Base-by-base conservation (phyloP, 1,139 yeast genomes). In the Blastobotrys capitulatus region DNA sequence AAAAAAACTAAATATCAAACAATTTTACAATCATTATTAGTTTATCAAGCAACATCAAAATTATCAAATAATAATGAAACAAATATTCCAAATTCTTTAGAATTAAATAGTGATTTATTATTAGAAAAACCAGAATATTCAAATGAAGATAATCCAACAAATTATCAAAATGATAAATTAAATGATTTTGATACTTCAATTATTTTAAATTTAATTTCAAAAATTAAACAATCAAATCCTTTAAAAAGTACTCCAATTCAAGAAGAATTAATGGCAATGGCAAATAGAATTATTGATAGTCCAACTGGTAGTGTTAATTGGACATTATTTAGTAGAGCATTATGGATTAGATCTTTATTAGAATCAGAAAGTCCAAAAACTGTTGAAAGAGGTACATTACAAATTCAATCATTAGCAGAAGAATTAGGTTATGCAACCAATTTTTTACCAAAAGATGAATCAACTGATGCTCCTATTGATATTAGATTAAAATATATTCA, bases 381-480 rank as follows among this genome's bases (percentile, higher is more conserved):
- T 0, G 83, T 90, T 20, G 98, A 94, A 68, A 78, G 98, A 66
- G 97, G 97, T 48, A 82, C 90, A 13, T 73, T 92, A 48, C 98
- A 94, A 68, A 83, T 94, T 83, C 94, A 92, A 47, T 83, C 95
- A 4, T 73, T 94, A 46, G 92, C 90, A 27, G 97, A 90, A 62
- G 97, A 90, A 64, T 73, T 89, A 40, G 96, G 95, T 1, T 74
- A 83, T 51, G 26, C 40, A 1, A 79, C 86, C 47, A 74, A 77
- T 52, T 68, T 81, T 48, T 75, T 86, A 42, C 88, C 94, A 4
- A 73, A 73, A 49, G 45, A 49, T 15, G 75, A 72, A 32, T 69
- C 67, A 19, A 60, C 63, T 6, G 64, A 62, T 7, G 55, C 60
- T 1, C 51, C 35, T 25, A 63, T 68, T 5, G 62, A 70, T 27